A percentile compares a stretch with the other conserved stretches of the same genome.
These are phyloP conservation scores for Calonectria leucothoes DNA, from an alignment of 2,329 filamentous ascomycete genomes.

Conservation along the genomic window DNA sequence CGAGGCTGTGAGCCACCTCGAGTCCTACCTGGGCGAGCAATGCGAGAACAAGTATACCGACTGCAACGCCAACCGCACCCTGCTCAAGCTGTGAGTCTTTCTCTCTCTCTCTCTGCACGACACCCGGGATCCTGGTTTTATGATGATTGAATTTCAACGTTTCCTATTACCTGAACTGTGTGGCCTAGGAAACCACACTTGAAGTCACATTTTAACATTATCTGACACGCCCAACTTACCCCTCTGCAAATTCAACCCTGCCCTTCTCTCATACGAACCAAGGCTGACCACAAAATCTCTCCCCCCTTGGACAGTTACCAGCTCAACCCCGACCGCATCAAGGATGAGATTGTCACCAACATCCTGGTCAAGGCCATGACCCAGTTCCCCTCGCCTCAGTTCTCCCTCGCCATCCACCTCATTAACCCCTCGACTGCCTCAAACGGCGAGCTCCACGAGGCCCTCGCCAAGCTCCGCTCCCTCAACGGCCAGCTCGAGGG, in stretches of 20 bases:
- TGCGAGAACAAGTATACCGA: conserved; percentile 96
- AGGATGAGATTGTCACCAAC: conserved; percentile 98
- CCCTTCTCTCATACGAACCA: neutral
- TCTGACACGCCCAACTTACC: conserved; percentile 65
- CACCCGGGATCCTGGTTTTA: conserved; percentile 57
- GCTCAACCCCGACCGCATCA: conserved; percentile 98
- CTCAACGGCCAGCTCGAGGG: conserved; percentile 91
- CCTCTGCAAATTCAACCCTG: neutral
- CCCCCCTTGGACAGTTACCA: conserved; percentile 79
- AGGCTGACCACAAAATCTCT: conserved; percentile 35
- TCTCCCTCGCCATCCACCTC: conserved; percentile 92
- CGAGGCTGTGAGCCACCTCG: conserved; percentile 91
- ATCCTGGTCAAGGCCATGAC: conserved; percentile 98
- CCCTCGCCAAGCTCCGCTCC: conserved; percentile 85
- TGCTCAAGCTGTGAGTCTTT: conserved; percentile 91
- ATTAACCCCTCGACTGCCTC: conserved; percentile 81
- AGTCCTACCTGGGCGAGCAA: conserved; percentile 94
- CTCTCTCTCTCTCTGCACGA: conserved; percentile 19
- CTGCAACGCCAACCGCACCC: conserved; percentile 94
- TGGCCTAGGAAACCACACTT: conserved; percentile 65
- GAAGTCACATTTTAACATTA: conserved; percentile 78
- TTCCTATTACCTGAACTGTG: conserved; percentile 96
- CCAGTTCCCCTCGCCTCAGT: conserved; percentile 96
- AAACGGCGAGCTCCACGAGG: conserved; percentile 84
- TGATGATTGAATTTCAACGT: conserved; percentile 82